phyloP scores from a whole-genome alignment of 306 rosid genomes.

The Castanea crenata region DNA sequence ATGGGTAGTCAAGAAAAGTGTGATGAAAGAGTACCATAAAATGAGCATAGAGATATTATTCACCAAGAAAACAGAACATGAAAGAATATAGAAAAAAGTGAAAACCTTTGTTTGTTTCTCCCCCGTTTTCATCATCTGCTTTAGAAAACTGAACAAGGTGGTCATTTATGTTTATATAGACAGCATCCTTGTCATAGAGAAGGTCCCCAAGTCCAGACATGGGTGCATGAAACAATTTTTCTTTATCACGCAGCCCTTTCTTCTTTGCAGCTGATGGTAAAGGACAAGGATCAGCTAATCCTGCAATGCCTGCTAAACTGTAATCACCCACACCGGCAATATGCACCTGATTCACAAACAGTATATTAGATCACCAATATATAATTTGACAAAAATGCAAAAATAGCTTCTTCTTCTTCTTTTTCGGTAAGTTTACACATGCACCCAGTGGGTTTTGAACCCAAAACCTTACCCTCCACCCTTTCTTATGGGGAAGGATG shows the following conservation, averaged over 20 bases:
- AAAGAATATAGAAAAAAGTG: slow-evolving; percentile 7
- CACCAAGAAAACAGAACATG: slow-evolving; percentile 13
- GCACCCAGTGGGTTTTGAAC: too few relatives aligned
- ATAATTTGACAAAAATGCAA: background rate
- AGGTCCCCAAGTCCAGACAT: slow-evolving; percentile 99
- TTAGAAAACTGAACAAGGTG: slow-evolving; percentile 82
- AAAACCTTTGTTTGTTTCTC: slow-evolving; percentile 51
- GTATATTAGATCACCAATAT: slow-evolving; percentile 21
- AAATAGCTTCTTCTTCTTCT: background rate
- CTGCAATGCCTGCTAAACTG: slow-evolving; percentile 52
- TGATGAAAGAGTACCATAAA: background rate
- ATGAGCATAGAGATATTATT: slow-evolving; percentile 11
- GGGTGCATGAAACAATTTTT: slow-evolving; percentile 86
- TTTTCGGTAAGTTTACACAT: too few relatives aligned
- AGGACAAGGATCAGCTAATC: slow-evolving; percentile 89
- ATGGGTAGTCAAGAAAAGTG: background rate
- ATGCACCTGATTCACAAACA: slow-evolving; percentile 67
- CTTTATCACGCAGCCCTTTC: slow-evolving; percentile 95
- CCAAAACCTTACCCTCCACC: too few relatives aligned
- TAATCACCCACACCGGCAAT: slow-evolving; percentile 96
- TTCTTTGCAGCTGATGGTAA: slow-evolving; percentile 97
- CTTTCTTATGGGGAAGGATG: too few relatives aligned
- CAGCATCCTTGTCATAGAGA: slow-evolving; percentile 91
- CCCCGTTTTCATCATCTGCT: slow-evolving; percentile 53
- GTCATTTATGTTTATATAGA: slow-evolving; percentile 83